Base-by-base conservation (phyloP, 768 basidiomycete genomes). In the Daedaleopsis sinensis region DNA sequence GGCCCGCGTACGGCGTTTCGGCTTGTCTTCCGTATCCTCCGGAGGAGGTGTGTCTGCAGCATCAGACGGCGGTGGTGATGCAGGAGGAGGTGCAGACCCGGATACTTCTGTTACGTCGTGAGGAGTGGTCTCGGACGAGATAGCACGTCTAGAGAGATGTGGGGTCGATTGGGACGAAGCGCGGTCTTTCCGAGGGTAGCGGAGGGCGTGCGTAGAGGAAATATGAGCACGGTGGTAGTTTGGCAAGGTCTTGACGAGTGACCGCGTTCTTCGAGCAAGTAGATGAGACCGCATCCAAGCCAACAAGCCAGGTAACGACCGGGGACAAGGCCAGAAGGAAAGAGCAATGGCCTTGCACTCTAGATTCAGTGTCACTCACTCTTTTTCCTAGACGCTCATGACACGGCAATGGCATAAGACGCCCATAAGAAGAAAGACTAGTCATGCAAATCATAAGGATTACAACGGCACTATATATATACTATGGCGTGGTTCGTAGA, bases 11-110 rank as follows among this genome's bases (percentile, higher is more conserved):
- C 78, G 71, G 48, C 80, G 70, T 71, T 80, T 71, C 36, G 66
- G 68, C 63, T 70, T 72, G 57, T 71, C 83, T 44, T 52, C 59
- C 21, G 71, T 69, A 47, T 80, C 80, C 43, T 82, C 82, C 7
- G 71, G 19, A 2, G 73, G 27, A 7, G 27, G 63, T 6, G 64
- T 42, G 24, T 69, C 68, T 57, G 61, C 55, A 5, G 39, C 11
- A 15, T 55, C 27, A 13, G 63, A 65, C 27, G 65, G 47, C 8
- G 66, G 36, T 54, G 53, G 63, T 52, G 64, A 73, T 7, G 64
- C n/a, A 13, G 51, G 59, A 6, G 65, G 60, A 5, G 67, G 54
- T 19, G 50, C 47, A 8, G 62, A 16, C 6, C 38, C 47, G 27
- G 67, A 36, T 16, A 39, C 43, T 13, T 70, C 69, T 19, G 54